Evolutionary conservation across 2,329 filamentous ascomycete genomes (phyloP).

Genomic region (Plenodomus tracheiphilus): DNA sequence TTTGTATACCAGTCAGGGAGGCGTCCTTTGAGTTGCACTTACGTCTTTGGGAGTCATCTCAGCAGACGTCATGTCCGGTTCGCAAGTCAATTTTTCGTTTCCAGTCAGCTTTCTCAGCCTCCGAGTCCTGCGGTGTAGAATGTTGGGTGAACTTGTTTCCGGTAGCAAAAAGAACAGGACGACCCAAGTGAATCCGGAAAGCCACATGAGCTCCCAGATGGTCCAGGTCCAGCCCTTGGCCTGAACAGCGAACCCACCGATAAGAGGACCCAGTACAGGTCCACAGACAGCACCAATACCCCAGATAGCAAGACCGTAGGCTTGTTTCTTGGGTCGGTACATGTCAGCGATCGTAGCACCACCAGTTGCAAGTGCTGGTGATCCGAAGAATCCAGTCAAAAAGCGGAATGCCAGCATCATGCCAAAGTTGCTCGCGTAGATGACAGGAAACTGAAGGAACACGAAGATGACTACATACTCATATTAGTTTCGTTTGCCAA

Average conservation of each 20-base stretch:
- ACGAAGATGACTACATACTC: conserved; percentile 47
- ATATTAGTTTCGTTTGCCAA: not conserved
- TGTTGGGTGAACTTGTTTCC: conserved; percentile 47
- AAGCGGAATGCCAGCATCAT: conserved; percentile 58
- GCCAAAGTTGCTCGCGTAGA: conserved; percentile 53
- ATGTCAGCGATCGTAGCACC: conserved; percentile 53
- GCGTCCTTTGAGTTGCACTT: not conserved
- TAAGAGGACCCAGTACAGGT: conserved; percentile 48
- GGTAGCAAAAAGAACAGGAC: conserved; percentile 48
- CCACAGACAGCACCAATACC: conserved; percentile 47
- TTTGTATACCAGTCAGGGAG: too few species aligned
- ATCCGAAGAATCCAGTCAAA: conserved; percentile 54
- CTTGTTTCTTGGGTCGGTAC: conserved; percentile 44
- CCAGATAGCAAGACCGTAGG: conserved; percentile 48
- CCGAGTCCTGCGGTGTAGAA: conserved; percentile 46
- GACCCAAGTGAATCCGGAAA: conserved; percentile 45
- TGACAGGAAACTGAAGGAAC: conserved; percentile 52
- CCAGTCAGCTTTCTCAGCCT: conserved; percentile 49
- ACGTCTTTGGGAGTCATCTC: conserved; percentile 45
- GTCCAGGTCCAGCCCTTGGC: conserved; percentile 47
- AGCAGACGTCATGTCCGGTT: conserved; percentile 46
- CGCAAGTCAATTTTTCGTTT: conserved; percentile 43
- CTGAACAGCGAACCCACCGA: conserved; percentile 48
- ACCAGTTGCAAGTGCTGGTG: conserved; percentile 51
- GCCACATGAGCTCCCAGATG: conserved; percentile 50